Conservation (phyloP, 148 eudicot species). For the Bassia scoparia region DNA sequence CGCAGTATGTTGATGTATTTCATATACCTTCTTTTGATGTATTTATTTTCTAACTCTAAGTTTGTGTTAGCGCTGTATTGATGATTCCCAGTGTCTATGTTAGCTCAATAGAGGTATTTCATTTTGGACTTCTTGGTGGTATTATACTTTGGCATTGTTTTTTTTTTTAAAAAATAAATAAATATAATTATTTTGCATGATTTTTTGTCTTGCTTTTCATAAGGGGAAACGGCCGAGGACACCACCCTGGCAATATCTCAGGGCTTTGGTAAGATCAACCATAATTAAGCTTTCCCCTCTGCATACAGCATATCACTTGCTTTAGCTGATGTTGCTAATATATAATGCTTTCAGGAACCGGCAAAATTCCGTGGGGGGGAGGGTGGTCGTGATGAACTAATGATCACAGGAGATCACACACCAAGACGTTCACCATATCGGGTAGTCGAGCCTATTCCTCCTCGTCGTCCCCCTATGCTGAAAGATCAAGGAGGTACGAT, state of each 20-base stretch:
- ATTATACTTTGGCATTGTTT: slow-evolving; percentile 3
- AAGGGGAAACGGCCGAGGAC: slow-evolving; percentile 96
- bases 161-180: too few relatives aligned
- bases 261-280: slow-evolving; percentile 71
- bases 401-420: slow-evolving; percentile 74
- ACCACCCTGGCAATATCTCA: slow-evolving; percentile 97
- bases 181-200: slow-evolving; percentile 11
- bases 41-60: too few relatives aligned
- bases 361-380: slow-evolving; percentile 69
- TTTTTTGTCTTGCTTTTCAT: slow-evolving; percentile 34
- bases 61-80: too few relatives aligned
- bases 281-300: slow-evolving; percentile 18
- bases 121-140: neutral
- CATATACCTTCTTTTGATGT: too few relatives aligned
- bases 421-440: slow-evolving; percentile 86
- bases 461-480: slow-evolving; percentile 72
- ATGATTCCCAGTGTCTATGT: neutral
- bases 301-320: too few relatives aligned
- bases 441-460: slow-evolving; percentile 79
- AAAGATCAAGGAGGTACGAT: slow-evolving; percentile 91
- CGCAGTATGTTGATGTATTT: too few relatives aligned
- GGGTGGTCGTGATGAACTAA: slow-evolving; percentile 79
- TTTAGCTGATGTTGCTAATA: too few relatives aligned
- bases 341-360: slow-evolving; percentile 46
- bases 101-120: neutral